Evolutionary conservation across 495 filamentous ascomycete species (phyloP), one percentile per base, ranked within the genome.

Genomic region (Pyrenopolyporus hunteri): DNA sequence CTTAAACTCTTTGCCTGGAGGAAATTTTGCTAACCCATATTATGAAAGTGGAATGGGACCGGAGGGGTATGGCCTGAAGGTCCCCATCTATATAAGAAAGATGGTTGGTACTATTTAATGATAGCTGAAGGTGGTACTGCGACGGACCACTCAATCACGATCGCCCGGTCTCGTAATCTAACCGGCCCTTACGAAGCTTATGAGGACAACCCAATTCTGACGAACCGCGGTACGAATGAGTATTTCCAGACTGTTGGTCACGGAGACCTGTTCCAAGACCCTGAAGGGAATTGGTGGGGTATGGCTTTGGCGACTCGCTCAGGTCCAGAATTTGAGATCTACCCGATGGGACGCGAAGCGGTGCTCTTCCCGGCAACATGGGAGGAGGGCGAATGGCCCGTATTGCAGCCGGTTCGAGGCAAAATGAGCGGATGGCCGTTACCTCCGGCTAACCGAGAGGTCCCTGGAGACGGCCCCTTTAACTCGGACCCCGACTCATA

Each of bases 61-160:
- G 73, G 77, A 13, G 80, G 79, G 0, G 70, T 77, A 0, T 78
- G 77, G 16, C 81, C 84, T 2, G 86, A 89, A 68, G 86, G 85
- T 6, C 85, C 86, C 2, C 85, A 87, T 49, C 73, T 89, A 26
- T 87, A 86, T 69, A 81, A 81, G 48, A 83, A 85, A 17, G 84
- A 84, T 46, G 82, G 76, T 0, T 88, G 82, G 69, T 89, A 87
- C 66, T 90, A 89, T 59, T 77, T 90, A 26, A 77, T 90, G 50
- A 85, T 84, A 5, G 86, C 86, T 0, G 85, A 89, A 69, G 86
- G 85, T 2, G 86, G 85, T 13, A 87, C 85, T 0, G 78, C 70
- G 17, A 67, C 74, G 25, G 70, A 73, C 39, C 84, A 85, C 64
- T 59, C 70, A 13, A 72, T 73, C 67, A 81, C 52, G 57, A 85